Base-by-base conservation (phyloP, 768 basidiomycete species). In the Lactarius quietus region DNA sequence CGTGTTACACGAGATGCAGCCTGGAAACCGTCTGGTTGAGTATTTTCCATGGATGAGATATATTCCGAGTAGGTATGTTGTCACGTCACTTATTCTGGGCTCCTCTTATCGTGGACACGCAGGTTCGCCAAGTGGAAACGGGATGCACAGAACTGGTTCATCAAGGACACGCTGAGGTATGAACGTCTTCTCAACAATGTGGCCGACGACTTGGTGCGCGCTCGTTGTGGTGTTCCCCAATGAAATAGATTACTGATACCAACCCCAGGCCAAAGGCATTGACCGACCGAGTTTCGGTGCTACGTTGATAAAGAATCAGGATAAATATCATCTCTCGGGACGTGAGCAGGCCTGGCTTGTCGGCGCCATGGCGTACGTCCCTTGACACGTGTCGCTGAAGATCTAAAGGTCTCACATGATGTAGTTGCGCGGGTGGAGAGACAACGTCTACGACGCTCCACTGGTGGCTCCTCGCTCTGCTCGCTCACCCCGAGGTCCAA, bases 321-420 rank as follows among this genome's bases (percentile, higher is more conserved):
- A n/a, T 1, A 53, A 61, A 33, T n/a, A 38, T 14, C 53, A n/a
- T 3, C 59, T 68, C 20, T 66, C 64, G 4, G 54, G 51, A 3
- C 35, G 54, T 14, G 64, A 68, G 51, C 26, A 33, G 15, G 67
- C 64, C 6, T 68, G 67, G 67, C 53, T 62, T 6, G 61, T 61
- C 2, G 67, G 64, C 3, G 43, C 26, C 18, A 65, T 68, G 60
- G 53, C 62, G 67, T 68, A 35, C 29, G 67, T 59, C 36, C 51
- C 23, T 10, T 55, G 17, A 26, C 31, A 62, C 33, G 61, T 62
- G 17, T 38, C 28, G 12, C 57, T 48, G 20, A 33, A 62, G 23
- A 6, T 15, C 26, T 26, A 15, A 4, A 14, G 17, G 23, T 26
- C 3, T 26, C 14, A 7, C 14, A 7, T 0, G 3, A 6, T 5